Percentiles rank a stretch among this genome's conserved stretches.
Evolutionary conservation across 805 yeast genomes (phyloP).

Genomic region (Tetrapisispora iriomotensis): DNA sequence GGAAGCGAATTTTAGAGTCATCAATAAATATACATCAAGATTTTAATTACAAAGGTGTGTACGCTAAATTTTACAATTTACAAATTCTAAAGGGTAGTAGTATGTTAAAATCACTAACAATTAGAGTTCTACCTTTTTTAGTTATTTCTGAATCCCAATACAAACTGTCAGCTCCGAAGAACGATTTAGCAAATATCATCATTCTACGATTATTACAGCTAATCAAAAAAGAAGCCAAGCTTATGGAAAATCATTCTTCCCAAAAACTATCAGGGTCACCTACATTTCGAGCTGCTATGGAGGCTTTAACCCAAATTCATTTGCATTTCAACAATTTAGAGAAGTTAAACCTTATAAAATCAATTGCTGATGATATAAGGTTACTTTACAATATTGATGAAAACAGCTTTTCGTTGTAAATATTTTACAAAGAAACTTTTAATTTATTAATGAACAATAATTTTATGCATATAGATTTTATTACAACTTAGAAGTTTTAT

Average conservation of each 20-base stretch:
- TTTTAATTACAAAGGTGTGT: constrained; percentile 18
- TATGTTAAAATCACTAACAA: constrained; percentile 7
- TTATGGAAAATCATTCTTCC: neutral
- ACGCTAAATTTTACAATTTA: constrained; percentile 20
- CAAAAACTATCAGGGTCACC: neutral
- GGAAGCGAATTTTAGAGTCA: constrained; percentile 20
- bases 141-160: constrained; percentile 3
- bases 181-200: constrained; percentile 3
- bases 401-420: neutral
- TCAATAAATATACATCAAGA: constrained; percentile 7
- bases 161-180: neutral
- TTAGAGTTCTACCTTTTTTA: constrained; percentile 11
- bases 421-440: too few relatives aligned
- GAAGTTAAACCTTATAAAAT: neutral
- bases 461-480: too few relatives aligned
- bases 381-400: neutral
- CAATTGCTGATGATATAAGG: neutral
- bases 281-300: constrained; percentile 5
- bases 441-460: too few relatives aligned
- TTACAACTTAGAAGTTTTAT: too few relatives aligned
- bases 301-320: constrained; percentile 15
- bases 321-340: constrained; percentile 10
- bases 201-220: constrained; percentile 10
- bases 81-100: constrained; percentile 11
- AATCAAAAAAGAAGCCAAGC: neutral